Base-by-base conservation (phyloP, 2,329 filamentous ascomycete genomes). In the Fusarium sp. region DNA sequence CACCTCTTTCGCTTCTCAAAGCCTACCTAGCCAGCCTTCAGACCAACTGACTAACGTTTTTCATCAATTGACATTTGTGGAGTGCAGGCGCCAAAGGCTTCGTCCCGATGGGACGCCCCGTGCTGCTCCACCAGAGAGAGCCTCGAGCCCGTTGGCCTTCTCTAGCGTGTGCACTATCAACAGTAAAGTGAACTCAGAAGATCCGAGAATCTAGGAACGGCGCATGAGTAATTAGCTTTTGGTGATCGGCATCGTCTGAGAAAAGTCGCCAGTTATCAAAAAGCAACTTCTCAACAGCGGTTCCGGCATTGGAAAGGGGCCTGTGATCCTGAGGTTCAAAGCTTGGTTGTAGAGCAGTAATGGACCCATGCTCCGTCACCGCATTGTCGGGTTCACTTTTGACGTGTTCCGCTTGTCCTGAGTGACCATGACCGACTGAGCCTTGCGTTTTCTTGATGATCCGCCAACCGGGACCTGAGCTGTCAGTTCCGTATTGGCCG, bases 101-200 rank as follows among this genome's bases (percentile, higher is more conserved):
- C 73, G 60, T 76, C 75, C 77, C 77, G 75, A 75, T 76, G 75
- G 76, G 71, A 76, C 69, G 69, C 75, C 66, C 73, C 73, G 70
- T 68, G 65, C 31, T 64, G 50, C 65, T 72, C 77, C 75, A 73
- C 75, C 33, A 24, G 55, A 71, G 64, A 24, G 55, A 71, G 64
- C 65, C 60, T 75, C n/a, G 54, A 74, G 64, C 61, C 61, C 48
- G 55, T 72, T 71, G 56, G 33, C 39, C 53, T 41, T 73, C 57
- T 75, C 39, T 64, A 69, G 69, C 61, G 62, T 72, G 67, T 54
- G 61, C 59, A 59, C 68, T 57, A 28, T 61, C 63, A 61, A 63
- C 48, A 65, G 64, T 66, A 64, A 53, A 60, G 64, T 62, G 45
- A 68, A 54, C 47, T 56, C 60, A 56, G 53, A 45, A 44, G 30